A percentile compares a stretch with the other conserved stretches of the same genome.
These are phyloP conservation scores for Takakia lepidozioides DNA, from an alignment of 225 moss, liverwort and hornwort species.

Conservation along the genomic window DNA sequence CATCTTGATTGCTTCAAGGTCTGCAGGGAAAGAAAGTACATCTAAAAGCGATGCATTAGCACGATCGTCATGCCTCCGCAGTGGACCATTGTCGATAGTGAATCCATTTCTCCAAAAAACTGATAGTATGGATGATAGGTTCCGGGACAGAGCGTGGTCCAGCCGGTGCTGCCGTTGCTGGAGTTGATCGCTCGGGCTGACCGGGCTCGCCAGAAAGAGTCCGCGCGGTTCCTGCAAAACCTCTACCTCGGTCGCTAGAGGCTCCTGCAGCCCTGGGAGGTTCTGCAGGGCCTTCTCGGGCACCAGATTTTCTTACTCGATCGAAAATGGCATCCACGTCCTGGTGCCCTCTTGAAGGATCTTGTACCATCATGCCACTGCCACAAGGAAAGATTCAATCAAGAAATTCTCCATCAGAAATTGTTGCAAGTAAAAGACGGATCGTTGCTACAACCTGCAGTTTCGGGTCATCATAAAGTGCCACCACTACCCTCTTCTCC, in stretches of 20 bases:
- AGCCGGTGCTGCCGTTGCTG: conserved; percentile 25
- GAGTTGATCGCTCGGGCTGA: conserved; percentile 22
- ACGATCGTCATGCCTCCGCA: conserved; percentile 74
- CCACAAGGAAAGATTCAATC: not conserved
- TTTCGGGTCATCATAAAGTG: too few relatives aligned
- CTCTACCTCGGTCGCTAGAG: conserved; percentile 29
- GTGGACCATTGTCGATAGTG: conserved; percentile 69
- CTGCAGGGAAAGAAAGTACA: conserved; percentile 12
- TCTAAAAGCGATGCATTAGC: conserved; percentile 69
- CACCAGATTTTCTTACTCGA: conserved; percentile 53
- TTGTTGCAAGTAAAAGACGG: not conserved
- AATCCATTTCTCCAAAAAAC: conserved; percentile 92
- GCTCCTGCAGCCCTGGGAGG: conserved; percentile 32
- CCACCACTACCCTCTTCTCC: conserved; percentile 91
- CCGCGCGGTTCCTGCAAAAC: conserved; percentile 56
- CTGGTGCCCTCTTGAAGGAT: conserved; percentile 54
- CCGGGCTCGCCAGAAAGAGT: conserved; percentile 60
- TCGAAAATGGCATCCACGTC: conserved; percentile 81
- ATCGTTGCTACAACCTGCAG: not conserved
- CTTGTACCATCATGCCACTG: conserved; percentile 99
- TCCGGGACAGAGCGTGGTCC: conserved; percentile 23
- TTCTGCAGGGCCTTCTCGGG: conserved; percentile 60
- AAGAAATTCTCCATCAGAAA: not conserved
- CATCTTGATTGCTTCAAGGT: not conserved
- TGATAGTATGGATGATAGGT: conserved; percentile 79